Base-by-base conservation (phyloP, 805 yeast species). In the Metschnikowia henanensis region DNA sequence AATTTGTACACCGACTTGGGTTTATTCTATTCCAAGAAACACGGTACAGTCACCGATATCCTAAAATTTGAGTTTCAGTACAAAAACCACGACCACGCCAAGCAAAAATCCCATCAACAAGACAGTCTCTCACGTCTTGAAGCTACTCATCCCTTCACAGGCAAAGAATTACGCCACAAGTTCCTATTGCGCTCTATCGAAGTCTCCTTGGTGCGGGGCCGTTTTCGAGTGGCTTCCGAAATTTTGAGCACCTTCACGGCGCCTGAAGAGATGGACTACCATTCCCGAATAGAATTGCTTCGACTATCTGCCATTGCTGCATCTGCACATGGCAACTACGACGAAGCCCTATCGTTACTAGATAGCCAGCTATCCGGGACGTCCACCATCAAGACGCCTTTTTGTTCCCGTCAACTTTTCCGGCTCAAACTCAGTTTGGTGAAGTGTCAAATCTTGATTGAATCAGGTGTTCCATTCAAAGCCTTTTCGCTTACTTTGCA, bases 401-500 rank as follows among this genome's bases (percentile, higher is more conserved):
- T 15, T 7, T 28, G n/a, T n/a, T n/a, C 16, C 15, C 30, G 16
- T 13, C 30, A n/a, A n/a, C 30, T 28, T 28, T 12, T n/a, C 16
- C n/a, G 7, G 6, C 30, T 28, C 13, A 12, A 68, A 53, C 70
- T 76, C 43, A 77, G 72, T 36, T 52, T 80, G 9, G 53, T 80
- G 39, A 75, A 77, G 51, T 72, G 79, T 33, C 54, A 64, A 12
- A 66, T 79, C 1, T 61, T 80, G 45, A 51, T 73, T 19, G 51
- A 61, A 5, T 58, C 75, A 13, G 73, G 77, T 0, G 61, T 70
- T 4, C 76, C 80, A 12, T 59, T 74, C 8, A 68, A 84, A 44
- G 79, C 77, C 0, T 49, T 83, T 7, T 73, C 84, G 0, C 55
- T 74, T 16, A 53, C 81, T 0, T 56, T 77, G 5, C 78, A 77